Conservation (phyloP, 2,329 filamentous ascomycete genomes). For the Arthroderma sp. region DNA sequence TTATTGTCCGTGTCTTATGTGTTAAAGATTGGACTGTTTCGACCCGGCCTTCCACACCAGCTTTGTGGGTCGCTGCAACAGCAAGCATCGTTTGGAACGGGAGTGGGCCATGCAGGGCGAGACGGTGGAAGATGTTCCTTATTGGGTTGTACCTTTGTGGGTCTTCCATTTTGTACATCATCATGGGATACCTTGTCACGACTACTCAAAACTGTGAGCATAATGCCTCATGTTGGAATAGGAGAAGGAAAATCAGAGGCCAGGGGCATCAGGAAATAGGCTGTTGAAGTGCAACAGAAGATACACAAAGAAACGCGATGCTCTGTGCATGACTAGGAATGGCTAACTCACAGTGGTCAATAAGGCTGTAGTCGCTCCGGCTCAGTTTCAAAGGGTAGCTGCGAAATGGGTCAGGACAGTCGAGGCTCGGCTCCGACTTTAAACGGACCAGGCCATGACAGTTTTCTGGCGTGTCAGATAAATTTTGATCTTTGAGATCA, state of each 20-base stretch:
- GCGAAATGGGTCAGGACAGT: conserved; percentile 15
- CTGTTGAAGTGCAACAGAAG: not conserved
- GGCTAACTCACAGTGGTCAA: conserved; percentile 20
- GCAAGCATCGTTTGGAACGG: conserved; percentile 24
- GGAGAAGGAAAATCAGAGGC: not conserved
- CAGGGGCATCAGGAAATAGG: not conserved
- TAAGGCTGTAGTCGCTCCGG: conserved; percentile 17
- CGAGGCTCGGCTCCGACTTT: too few species aligned
- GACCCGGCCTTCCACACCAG: conserved; percentile 18
- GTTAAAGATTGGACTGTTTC: conserved; percentile 22
- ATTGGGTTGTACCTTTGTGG: conserved; percentile 18
- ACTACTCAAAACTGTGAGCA: conserved; percentile 16
- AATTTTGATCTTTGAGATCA: too few species aligned
- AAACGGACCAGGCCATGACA: too few species aligned
- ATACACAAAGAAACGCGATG: not conserved
- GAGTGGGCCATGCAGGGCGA: conserved; percentile 19
- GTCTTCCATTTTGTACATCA: conserved; percentile 23
- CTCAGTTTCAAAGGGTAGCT: conserved; percentile 17
- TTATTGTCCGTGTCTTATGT: conserved; percentile 21
- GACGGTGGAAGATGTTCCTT: conserved; percentile 19
- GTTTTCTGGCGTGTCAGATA: too few species aligned
- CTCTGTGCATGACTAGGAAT: not conserved
- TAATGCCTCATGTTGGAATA: not conserved
- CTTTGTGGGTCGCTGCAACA: conserved; percentile 21
- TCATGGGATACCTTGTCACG: conserved; percentile 21